phyloP scores from a whole-genome alignment of 2,329 filamentous ascomycete species.

The Bipolaris sorokiniana region DNA sequence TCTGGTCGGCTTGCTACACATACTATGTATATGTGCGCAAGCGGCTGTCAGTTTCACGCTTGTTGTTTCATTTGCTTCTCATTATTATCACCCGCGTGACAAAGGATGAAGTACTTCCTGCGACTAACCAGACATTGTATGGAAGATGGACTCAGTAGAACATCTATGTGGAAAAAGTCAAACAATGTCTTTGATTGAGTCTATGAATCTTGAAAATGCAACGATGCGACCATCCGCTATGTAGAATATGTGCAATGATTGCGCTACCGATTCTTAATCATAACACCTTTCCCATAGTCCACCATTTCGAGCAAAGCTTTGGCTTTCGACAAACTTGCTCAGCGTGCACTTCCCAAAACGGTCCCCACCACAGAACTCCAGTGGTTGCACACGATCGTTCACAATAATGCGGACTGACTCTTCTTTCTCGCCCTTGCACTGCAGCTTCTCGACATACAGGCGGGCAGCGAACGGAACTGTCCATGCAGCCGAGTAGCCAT shows the following conservation, averaged over 20 bases:
- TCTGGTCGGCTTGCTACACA: neutral
- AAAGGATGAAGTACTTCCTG: neutral
- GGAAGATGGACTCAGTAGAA: neutral
- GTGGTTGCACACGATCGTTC: conserved; percentile 79
- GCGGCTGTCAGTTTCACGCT: neutral
- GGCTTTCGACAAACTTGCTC: conserved; percentile 72
- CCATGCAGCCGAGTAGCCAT: conserved; percentile 78
- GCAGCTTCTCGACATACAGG: conserved; percentile 88
- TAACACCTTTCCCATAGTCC: conserved; percentile 75
- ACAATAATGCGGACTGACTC: conserved; percentile 80
- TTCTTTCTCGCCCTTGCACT: conserved; percentile 64
- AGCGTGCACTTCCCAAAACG: conserved; percentile 72
- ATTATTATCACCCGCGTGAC: neutral
- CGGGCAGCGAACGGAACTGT: conserved; percentile 81
- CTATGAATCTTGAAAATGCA: neutral
- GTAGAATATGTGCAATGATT: neutral
- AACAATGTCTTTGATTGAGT: neutral
- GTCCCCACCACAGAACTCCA: conserved; percentile 75
- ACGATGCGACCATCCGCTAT: neutral
- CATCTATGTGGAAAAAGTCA: too few species aligned
- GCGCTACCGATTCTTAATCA: conserved; percentile 9
- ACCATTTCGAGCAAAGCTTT: conserved; percentile 73
- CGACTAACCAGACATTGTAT: neutral
- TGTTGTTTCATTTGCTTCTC: neutral
- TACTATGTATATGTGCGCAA: neutral